Base-by-base conservation (phyloP, 495 filamentous ascomycete species). In the Aspergillus cristatus region DNA sequence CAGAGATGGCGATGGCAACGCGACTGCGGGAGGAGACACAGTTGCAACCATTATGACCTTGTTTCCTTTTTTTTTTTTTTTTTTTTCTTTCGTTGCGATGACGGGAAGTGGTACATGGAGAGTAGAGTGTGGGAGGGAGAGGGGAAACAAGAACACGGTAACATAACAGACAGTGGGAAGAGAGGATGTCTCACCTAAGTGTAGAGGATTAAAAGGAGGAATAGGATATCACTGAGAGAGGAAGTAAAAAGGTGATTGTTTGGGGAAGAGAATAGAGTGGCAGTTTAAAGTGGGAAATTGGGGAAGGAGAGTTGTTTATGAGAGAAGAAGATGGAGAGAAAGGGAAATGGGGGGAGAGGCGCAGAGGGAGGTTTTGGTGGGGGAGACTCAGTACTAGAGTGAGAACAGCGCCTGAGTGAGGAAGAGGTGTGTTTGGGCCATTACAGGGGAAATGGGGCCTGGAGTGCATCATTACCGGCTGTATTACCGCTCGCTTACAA, bases 131-230 rank as follows among this genome's bases (percentile, higher is more conserved):
- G 35, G 43, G 43, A 43, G 50, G 38, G 29, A 36, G 46, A 41
- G 28, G 40, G 47, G 52, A 50, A 56, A 53, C 42, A 46, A n/a
- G n/a, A n/a, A n/a, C n/a, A n/a, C n/a, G n/a, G n/a, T n/a, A n/a
- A n/a, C n/a, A n/a, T n/a, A n/a, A n/a, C n/a, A n/a, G n/a, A n/a
- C n/a, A n/a, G n/a, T n/a, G n/a, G n/a, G n/a, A n/a, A n/a, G n/a
- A n/a, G n/a, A n/a, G n/a, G n/a, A 48, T 43, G 43, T 48, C 52
- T 54, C 54, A 53, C 50, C 54, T 49, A 52, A 48, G 53, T 37
- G 13, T 14, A 28, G 16, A 25, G 11, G 13, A 39, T 17, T 32
- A 34, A 34, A 18, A 35, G 35, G 13, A 34, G 13, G 32, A 35
- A 20, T 12, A 41, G 16, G 13, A 33, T n/a, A 16, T 15, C 20